A percentile compares a stretch with the other conserved stretches of the same genome.
phyloP scores from a whole-genome alignment of 371 early-diverging fungal species.

The Choanephora cucurbitarum region DNA sequence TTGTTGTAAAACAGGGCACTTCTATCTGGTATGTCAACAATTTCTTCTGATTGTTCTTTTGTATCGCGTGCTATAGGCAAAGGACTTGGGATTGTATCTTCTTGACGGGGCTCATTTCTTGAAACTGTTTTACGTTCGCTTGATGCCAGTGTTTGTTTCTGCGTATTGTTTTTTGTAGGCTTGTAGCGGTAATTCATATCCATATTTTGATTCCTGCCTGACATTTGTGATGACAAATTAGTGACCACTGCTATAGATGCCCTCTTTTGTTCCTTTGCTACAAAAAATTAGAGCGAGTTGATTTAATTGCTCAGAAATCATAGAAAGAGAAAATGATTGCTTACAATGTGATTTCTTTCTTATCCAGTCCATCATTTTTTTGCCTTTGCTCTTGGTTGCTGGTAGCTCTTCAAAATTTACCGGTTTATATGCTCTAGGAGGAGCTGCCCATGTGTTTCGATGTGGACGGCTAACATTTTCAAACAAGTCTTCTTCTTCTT shows the following conservation, averaged over 20 bases:
- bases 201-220: not conserved
- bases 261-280: constrained; percentile 14
- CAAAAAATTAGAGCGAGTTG: not conserved
- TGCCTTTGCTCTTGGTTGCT: constrained; percentile 48
- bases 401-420: constrained; percentile 10
- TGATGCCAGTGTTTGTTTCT: too few relatives aligned
- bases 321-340: too few relatives aligned
- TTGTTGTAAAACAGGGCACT: not conserved
- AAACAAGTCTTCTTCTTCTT: constrained; percentile 8
- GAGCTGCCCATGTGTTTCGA: constrained; percentile 12
- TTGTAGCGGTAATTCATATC: too few relatives aligned
- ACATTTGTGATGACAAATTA: constrained; percentile 6
- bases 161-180: too few relatives aligned
- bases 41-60: not conserved
- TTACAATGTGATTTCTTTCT: constrained; percentile 64
- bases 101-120: constrained; percentile 2
- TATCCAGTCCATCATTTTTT: constrained; percentile 73
- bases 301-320: too few relatives aligned
- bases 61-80: not conserved
- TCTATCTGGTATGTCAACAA: not conserved
- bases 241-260: not conserved
- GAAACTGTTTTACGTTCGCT: not conserved
- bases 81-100: not conserved
- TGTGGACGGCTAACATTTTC: not conserved
- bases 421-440: constrained; percentile 1